Base-by-base conservation (phyloP, 495 filamentous ascomycete species). In the Penicillium paradoxum region DNA sequence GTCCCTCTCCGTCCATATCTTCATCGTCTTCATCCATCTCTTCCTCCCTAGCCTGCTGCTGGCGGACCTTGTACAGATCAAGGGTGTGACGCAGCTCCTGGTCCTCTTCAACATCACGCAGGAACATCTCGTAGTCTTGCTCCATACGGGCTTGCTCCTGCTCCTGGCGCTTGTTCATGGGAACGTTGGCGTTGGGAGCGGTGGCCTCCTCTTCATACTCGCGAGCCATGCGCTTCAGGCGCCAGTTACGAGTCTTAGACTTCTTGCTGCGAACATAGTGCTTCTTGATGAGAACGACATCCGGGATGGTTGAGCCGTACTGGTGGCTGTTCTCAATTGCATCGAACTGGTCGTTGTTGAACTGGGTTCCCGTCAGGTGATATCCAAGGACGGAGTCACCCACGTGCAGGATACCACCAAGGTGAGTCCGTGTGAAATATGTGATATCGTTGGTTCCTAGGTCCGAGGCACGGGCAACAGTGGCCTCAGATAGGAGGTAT, bases 281-380 rank as follows among this genome's bases (percentile, higher is more conserved):
- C 67, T 99, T 99, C 90, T 95, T 96, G 57, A 99, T 89, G 2
- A 99, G 80, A 0, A 97, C 66, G 1, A 97, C 95, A 56, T 97
- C 95, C 0, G 95, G 95, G 37, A 99, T 86, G 3, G 78, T 84
- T 9, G 82, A 85, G 3, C 81, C 70, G 73, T 90, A 88, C 19
- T 81, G 74, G 63, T 81, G 75, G 61, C 81, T 84, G 49, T 75
- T 67, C 67, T 95, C 87, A 18, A 96, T 77, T 2, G 83, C 87
- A 41, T 96, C 92, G 59, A 88, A 89, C 40, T 89, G 70, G 0
- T 78, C 73, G 61, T 90, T 90, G 79, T 99, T 99, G 79, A 88
- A 97, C 66, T 95, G 92, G 24, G 91, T 81, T 17, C 89, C 91
- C 2, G 82, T 83, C 17, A 99, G 67, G 67, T 91, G 83, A 69